A percentile compares a stretch with the other conserved stretches of the same genome.
phyloP scores from a whole-genome alignment of 164 flowering plant genomes.

The Vitis labrusca region DNA sequence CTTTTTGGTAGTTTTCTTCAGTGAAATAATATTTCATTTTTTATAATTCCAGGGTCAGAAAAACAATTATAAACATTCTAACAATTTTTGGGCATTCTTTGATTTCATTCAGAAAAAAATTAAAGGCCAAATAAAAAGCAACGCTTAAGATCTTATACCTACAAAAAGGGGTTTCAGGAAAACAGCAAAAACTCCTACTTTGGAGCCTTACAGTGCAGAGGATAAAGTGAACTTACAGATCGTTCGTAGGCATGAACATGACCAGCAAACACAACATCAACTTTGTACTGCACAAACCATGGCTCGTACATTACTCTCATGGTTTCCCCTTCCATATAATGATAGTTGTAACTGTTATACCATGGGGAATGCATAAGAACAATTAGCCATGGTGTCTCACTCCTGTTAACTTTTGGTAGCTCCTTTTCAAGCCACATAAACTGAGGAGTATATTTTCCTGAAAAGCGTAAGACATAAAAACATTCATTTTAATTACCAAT shows the following conservation, averaged over 20 bases:
- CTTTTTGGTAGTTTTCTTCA: too few species aligned
- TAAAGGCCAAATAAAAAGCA: too few species aligned
- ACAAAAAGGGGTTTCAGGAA: too few species aligned
- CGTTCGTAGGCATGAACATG: slow-evolving; percentile 71
- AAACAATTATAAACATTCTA: too few species aligned
- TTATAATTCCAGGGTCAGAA: too few species aligned
- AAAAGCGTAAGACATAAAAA: not conserved
- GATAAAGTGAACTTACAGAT: slow-evolving; percentile 39
- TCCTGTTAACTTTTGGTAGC: slow-evolving; percentile 59
- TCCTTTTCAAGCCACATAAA: slow-evolving; percentile 55
- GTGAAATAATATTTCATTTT: too few species aligned
- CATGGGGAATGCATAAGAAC: slow-evolving; percentile 59
- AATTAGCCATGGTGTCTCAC: slow-evolving; percentile 66
- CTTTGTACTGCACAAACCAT: slow-evolving; percentile 69
- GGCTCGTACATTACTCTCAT: slow-evolving; percentile 68
- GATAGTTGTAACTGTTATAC: slow-evolving; percentile 62
- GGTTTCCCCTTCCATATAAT: slow-evolving; percentile 75
- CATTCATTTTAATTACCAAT: not conserved
- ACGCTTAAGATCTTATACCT: too few species aligned
- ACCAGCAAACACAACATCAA: slow-evolving; percentile 68
- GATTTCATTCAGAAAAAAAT: too few species aligned
- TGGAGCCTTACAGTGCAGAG: not conserved
- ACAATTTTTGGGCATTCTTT: too few species aligned
- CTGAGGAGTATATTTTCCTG: slow-evolving; percentile 68
- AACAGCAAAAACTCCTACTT: too few species aligned